A percentile compares a stretch with the other conserved stretches of the same genome.
Evolutionary conservation across 352 stramenopile genomes (phyloP).

Genomic region (Phytophthora lateralis): DNA sequence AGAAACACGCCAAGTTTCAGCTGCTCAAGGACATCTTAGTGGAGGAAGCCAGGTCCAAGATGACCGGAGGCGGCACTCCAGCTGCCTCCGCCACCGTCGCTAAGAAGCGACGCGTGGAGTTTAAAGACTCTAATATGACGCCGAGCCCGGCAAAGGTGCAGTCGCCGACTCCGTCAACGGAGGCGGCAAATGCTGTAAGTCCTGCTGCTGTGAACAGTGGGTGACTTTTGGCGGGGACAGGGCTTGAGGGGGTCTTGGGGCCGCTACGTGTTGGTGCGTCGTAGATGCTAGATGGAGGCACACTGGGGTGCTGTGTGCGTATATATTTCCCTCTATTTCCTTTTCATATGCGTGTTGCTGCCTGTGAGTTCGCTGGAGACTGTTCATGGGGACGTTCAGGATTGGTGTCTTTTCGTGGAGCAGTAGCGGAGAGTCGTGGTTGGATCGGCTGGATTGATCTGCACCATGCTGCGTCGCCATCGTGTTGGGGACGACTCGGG

Average conservation of each 20-base stretch:
- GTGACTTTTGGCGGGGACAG: slow-evolving; percentile 7
- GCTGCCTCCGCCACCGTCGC: not conserved
- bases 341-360: not conserved
- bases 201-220: slow-evolving; percentile 2
- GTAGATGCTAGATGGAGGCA: slow-evolving; percentile 8
- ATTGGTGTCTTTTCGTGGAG: slow-evolving; percentile 16
- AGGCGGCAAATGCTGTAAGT: slow-evolving; percentile 2
- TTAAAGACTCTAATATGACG: slow-evolving; percentile 20
- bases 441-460: not conserved
- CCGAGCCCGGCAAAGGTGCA: slow-evolving; percentile 31
- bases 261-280: slow-evolving; percentile 14
- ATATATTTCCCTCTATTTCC: slow-evolving; percentile 17
- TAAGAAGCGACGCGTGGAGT: slow-evolving; percentile 50
- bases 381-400: slow-evolving; percentile 1
- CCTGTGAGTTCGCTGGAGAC: slow-evolving; percentile 8
- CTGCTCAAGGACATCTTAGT: slow-evolving; percentile 78
- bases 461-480: slow-evolving; percentile 43
- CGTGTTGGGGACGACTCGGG: slow-evolving; percentile 27
- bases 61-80: slow-evolving; percentile 6
- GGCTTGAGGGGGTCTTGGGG: slow-evolving; percentile 1
- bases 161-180: slow-evolving; percentile 11
- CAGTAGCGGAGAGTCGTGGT: slow-evolving; percentile 11
- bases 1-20: slow-evolving; percentile 78
- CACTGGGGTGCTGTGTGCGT: slow-evolving; percentile 10
- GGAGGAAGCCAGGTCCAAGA: slow-evolving; percentile 64